A percentile compares a stretch with the other conserved stretches of the same genome.
phyloP scores from a whole-genome alignment of 1,139 yeast species.

The Yamadazyma jaroonii region DNA sequence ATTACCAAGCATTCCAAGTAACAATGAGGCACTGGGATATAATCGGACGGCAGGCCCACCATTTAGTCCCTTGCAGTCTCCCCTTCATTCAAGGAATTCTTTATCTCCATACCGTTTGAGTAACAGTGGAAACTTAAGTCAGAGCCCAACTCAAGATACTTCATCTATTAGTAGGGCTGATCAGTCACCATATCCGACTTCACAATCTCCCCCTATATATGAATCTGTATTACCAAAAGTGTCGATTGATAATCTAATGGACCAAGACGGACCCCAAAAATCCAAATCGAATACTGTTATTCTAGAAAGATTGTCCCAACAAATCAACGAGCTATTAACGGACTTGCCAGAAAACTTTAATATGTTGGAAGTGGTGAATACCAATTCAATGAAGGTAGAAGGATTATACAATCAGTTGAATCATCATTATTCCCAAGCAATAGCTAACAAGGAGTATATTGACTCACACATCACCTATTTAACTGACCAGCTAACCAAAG shows the following conservation, averaged over 20 bases:
- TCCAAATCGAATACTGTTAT: constrained; percentile 1
- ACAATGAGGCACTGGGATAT: too few species aligned
- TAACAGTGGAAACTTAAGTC: too few species aligned
- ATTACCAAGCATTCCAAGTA: background rate
- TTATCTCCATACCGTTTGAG: too few species aligned
- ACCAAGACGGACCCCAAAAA: constrained; percentile 12
- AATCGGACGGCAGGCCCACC: too few species aligned
- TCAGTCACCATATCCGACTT: background rate
- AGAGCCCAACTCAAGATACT: background rate
- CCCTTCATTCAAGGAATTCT: too few species aligned
- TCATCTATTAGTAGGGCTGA: background rate
- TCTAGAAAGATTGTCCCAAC: constrained; percentile 19
- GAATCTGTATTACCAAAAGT: background rate
- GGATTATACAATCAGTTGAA: constrained; percentile 32
- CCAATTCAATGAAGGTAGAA: constrained; percentile 21
- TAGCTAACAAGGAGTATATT: constrained; percentile 32
- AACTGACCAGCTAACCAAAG: constrained; percentile 25
- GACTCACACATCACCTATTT: constrained; percentile 34
- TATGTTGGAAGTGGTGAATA: constrained; percentile 13
- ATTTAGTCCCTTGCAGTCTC: too few species aligned
- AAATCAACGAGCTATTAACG: constrained; percentile 21
- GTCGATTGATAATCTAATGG: constrained; percentile 17
- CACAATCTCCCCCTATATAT: constrained; percentile 4
- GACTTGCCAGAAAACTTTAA: constrained; percentile 11
- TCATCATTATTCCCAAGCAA: constrained; percentile 39